A percentile compares a stretch with the other conserved stretches of the same genome.
phyloP scores from a whole-genome alignment of 495 filamentous ascomycete species.

The Penicillium pulvis region DNA sequence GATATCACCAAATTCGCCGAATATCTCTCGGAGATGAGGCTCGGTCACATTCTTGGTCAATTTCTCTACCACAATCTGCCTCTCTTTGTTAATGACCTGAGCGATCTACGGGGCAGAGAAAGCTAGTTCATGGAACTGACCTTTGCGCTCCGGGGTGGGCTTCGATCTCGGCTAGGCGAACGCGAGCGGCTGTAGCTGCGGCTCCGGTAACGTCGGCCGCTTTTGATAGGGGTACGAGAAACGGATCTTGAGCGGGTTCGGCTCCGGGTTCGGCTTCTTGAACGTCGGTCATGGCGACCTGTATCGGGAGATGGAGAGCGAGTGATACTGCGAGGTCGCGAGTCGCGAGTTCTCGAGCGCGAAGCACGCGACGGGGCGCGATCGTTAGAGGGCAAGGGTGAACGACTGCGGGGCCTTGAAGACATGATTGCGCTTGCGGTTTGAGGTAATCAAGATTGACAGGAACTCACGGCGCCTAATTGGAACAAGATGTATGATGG shows the following conservation, averaged over 20 bases:
- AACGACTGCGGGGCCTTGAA: constrained; percentile 24
- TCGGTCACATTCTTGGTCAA: constrained; percentile 94
- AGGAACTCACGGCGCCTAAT: too few relatives aligned
- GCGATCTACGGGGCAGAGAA: background rate
- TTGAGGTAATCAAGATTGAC: background rate
- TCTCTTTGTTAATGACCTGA: background rate
- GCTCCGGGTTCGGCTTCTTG: constrained; percentile 43
- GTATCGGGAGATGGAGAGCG: constrained; percentile 38
- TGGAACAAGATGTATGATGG: background rate
- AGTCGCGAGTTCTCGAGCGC: constrained; percentile 50
- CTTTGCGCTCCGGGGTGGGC: constrained; percentile 59
- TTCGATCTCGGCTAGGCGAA: constrained; percentile 44
- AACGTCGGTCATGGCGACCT: constrained; percentile 41
- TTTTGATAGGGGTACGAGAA: constrained; percentile 46
- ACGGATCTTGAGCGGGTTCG: constrained; percentile 47
- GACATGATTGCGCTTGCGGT: constrained; percentile 24
- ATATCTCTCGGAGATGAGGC: constrained; percentile 86
- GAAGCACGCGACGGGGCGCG: constrained; percentile 34
- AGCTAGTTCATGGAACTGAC: constrained; percentile 30
- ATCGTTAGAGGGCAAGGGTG: constrained; percentile 24
- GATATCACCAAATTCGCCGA: constrained; percentile 85
- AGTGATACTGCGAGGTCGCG: constrained; percentile 36
- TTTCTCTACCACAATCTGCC: constrained; percentile 91
- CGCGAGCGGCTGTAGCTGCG: constrained; percentile 53
- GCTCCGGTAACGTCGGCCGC: constrained; percentile 39